phyloP scores from a whole-genome alignment of 2,329 filamentous ascomycete species.

The Xylaria hypoxylon region DNA sequence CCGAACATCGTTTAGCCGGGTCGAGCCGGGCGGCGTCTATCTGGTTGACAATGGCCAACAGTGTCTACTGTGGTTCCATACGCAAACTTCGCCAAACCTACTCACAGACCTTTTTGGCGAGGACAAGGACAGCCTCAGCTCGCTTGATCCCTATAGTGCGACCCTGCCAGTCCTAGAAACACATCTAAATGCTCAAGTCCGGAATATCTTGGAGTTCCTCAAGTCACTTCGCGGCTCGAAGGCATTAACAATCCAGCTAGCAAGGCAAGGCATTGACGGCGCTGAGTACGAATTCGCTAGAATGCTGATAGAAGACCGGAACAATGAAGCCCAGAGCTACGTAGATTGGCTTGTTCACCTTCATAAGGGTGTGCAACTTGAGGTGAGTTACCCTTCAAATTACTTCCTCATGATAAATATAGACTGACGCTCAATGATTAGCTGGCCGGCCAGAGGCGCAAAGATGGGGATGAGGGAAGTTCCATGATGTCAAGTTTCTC shows the following conservation, averaged over 20 bases:
- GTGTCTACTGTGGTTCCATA: constrained; percentile 91
- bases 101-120: constrained; percentile 90
- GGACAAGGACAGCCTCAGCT: constrained; percentile 75
- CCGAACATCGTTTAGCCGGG: constrained; percentile 84
- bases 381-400: constrained; percentile 65
- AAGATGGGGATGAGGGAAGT: constrained; percentile 67
- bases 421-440: constrained; percentile 49
- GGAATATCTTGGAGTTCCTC: constrained; percentile 92
- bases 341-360: constrained; percentile 98
- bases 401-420: background rate
- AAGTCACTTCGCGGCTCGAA: constrained; percentile 85
- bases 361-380: constrained; percentile 91
- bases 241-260: constrained; percentile 88
- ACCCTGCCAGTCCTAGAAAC: constrained; percentile 87
- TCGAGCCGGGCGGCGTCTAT: constrained; percentile 94
- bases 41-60: constrained; percentile 95
- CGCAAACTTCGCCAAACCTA: constrained; percentile 91
- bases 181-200: constrained; percentile 92
- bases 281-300: constrained; percentile 97
- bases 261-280: constrained; percentile 91
- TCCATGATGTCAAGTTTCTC: constrained; percentile 66
- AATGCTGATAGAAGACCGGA: constrained; percentile 90
- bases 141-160: constrained; percentile 83
- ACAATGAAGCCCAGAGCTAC: constrained; percentile 97
- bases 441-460: constrained; percentile 78